Percentiles rank a stretch among this genome's conserved stretches.
Conservation (phyloP, 352 stramenopile genomes). For the Globisporangium spinosum region DNA sequence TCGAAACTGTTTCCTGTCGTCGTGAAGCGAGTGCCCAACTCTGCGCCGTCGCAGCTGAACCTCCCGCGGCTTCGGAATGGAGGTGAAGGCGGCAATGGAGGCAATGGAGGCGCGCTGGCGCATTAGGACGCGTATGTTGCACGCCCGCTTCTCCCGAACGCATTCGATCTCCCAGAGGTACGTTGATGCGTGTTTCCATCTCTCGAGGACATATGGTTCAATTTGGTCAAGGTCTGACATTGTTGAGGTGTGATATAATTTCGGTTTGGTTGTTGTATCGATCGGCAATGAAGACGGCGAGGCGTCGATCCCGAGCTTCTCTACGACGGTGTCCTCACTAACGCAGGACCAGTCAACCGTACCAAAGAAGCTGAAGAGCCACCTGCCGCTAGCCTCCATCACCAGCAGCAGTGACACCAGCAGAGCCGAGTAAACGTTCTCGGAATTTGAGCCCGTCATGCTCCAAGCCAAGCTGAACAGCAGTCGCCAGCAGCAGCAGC, state of each 20-base stretch:
- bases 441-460: slow-evolving; percentile 19
- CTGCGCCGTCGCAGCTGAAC: slow-evolving; percentile 11
- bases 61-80: slow-evolving; percentile 7
- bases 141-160: slow-evolving; percentile 2
- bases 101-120: neutral
- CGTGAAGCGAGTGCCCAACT: slow-evolving; percentile 7
- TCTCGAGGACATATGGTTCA: neutral
- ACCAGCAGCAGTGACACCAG: neutral
- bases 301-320: slow-evolving; percentile 16
- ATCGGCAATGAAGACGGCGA: slow-evolving; percentile 1
- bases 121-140: neutral
- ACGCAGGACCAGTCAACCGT: neutral
- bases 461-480: neutral
- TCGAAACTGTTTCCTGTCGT: neutral
- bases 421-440: slow-evolving; percentile 23
- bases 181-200: neutral
- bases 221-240: neutral
- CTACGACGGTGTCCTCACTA: slow-evolving; percentile 8
- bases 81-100: neutral
- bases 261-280: neutral
- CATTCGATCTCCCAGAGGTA: slow-evolving; percentile 13
- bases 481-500: neutral
- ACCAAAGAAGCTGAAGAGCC: neutral
- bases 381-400: neutral
- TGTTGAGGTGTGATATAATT: neutral